Base-by-base conservation (phyloP, 768 basidiomycete genomes). In the Psilocybe cyanescens region DNA sequence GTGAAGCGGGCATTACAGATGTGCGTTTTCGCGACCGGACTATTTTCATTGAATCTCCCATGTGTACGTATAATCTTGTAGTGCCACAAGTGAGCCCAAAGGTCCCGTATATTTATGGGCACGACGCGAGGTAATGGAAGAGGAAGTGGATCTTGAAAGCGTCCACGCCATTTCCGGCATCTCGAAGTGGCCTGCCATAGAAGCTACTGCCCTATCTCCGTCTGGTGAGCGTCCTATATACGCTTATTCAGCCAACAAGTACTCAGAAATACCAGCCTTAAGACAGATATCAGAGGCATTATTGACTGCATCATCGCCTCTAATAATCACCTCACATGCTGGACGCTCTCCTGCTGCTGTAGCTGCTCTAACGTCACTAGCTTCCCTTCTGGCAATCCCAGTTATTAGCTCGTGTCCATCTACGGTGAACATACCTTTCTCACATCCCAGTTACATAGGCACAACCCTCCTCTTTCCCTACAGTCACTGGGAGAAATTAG, bases 81-180 rank as follows among this genome's bases (percentile, higher is more conserved):
- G 88, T 63, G 88, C 90, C 4, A 83, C 74, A n/a, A 89, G 87
- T 55, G 83, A 86, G 30, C 90, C 90, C 0, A 86, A 83, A 68
- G 89, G 90, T 0, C 90, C 90, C 0, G 88, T 89, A 1, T 91
- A 92, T 69, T 76, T 90, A 7, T 91, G 88, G 86, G 88, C 83
- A 11, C 79, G 87, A 14, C 80, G 90, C n/a, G 90, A 91, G 68
- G 79, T 82, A 0, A 86, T 86, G 78, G 89, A 91, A 65, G 81
- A 89, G 69, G 84, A 88, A 67, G 71, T 90, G 0, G 77, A 83
- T 19, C 61, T 74, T 3, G 63, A 72, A 4, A 59, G 72, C 1
- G 61, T 85, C n/a, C 68, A 75, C 19, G 61, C 71, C 2, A 54
- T 73, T 0, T 58, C 72, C 8, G 58, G 70, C 67, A 44, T 64